Base-by-base conservation (phyloP, 2,329 filamentous ascomycete species). In the Pyrenophora seminiperda region DNA sequence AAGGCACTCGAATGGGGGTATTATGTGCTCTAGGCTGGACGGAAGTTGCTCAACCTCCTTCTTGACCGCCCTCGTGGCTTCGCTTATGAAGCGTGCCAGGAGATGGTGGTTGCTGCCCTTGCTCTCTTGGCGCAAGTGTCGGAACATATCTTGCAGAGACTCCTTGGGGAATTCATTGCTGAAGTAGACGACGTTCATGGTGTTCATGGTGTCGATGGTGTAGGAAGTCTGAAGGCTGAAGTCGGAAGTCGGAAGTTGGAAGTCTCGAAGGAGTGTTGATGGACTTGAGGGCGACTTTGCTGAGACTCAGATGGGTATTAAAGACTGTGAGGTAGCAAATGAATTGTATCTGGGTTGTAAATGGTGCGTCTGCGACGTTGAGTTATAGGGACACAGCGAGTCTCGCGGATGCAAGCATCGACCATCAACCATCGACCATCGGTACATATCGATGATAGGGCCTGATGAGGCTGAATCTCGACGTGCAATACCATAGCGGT, bases 121-220 rank as follows among this genome's bases (percentile, higher is more conserved):
- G 66, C 73, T 76, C 45, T 72, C 71, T 11, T 50, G 52, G 22
- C 74, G 69, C 9, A 81, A 60, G 3, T 66, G 58, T 7, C 77
- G 76, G 36, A 76, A 66, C 0, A 80, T 53, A 18, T 71, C 58
- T 18, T 67, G 51, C 7, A 79, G 55, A 51, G 80, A 74, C 29
- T 79, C 77, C n/a, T 64, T 68, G 0, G 78, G 78, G 42, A 81
- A 78, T 52, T 80, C 77, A 48, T 79, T 78, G 54, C 74, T 71
- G 61, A 80, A 80, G 59, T 73, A 79, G 31, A 70, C 41, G 29
- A 79, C 38, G 49, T 66, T 68, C 62, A 72, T 70, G 24, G 10
- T 40, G 41, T n/a, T n/a, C n/a, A n/a, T n/a, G n/a, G n/a, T n/a
- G n/a, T n/a, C n/a, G n/a, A n/a, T n/a, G 24, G 10, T 40, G 41